Base-by-base conservation (phyloP, 2,329 filamentous ascomycete genomes). In the Cytospora piceicola region DNA sequence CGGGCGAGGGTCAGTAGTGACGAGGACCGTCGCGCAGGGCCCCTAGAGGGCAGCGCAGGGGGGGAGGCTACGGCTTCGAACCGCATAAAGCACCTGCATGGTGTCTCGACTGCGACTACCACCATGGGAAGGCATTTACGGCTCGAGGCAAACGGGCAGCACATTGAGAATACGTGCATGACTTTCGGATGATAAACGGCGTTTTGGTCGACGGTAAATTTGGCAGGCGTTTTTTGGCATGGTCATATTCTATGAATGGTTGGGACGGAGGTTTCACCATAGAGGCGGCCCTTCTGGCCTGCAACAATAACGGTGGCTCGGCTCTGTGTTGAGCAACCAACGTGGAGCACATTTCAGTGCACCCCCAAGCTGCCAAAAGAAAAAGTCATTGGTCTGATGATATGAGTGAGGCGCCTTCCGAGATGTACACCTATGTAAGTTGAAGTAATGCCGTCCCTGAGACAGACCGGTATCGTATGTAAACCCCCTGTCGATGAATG, bases 1-100 rank as follows among this genome's bases (percentile, higher is more conserved):
- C 80, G 2, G 80, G 79, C 62, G 82, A 83, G 66, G 74, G 73
- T 14, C 73, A 72, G 67, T 74, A 73, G 66, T 22, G 20, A 34
- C 24, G 15, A 42, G 15, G 15, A 4, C 42, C 11, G 20, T 7
- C n/a, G 42, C 20, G 42, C n/a, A 9, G 11, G 42, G 42, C 20
- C 20, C 20, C 6, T 22, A 5, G n/a, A 22, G 9, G 42, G 46
- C 46, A 22, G n/a, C 17, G 5, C 22, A 17, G 3, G 17, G 17
- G 17, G 22, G 20, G 12, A 20, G 20, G 22, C 22, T 9, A n/a
- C n/a, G 42, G 42, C 39, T 20, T 20, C 39, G 15, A 42, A 20
- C 39, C 39, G 15, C 39, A 42, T 20, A 7, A n/a, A n/a, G 20
- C 3, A 14, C 34, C 34, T 15, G 34, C 34, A 36, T 36, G 34